Evolutionary conservation across 2,329 filamentous ascomycete species (phyloP).

Genomic region (Talaromyces piceae): DNA sequence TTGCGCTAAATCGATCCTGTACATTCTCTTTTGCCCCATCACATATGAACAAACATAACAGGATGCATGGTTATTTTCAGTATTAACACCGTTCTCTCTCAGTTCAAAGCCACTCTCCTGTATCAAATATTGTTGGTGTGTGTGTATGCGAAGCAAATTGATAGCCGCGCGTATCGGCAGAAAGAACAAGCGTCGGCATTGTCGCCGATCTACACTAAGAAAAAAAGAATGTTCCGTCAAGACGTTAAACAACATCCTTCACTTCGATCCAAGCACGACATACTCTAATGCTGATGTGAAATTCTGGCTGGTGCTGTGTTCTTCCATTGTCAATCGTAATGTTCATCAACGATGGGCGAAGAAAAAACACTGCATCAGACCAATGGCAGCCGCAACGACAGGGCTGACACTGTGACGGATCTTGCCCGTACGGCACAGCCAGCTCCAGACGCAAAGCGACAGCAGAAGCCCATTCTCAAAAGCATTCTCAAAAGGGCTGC

Average conservation of each 20-base stretch:
- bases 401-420: neutral
- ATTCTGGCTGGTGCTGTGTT: neutral
- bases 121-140: too few species aligned
- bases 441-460: neutral
- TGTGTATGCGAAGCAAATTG: too few species aligned
- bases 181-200: conserved; percentile 1
- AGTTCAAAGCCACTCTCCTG: too few species aligned
- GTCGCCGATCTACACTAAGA: neutral
- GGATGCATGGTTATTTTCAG: too few species aligned
- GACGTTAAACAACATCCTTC: neutral
- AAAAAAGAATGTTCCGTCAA: neutral
- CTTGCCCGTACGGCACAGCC: too few species aligned
- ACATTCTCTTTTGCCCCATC: too few species aligned
- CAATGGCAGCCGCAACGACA: neutral
- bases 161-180: neutral
- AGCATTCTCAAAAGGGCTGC: conserved; percentile 15
- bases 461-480: neutral
- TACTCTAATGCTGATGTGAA: neutral
- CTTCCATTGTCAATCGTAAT: too few species aligned
- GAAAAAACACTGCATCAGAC: neutral
- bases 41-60: too few species aligned
- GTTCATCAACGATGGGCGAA: neutral
- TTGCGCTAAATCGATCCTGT: too few species aligned
- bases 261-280: neutral
- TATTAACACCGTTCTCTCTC: too few species aligned